phyloP scores from a whole-genome alignment of 495 filamentous ascomycete genomes.

The Oleoguttula mirabilis region DNA sequence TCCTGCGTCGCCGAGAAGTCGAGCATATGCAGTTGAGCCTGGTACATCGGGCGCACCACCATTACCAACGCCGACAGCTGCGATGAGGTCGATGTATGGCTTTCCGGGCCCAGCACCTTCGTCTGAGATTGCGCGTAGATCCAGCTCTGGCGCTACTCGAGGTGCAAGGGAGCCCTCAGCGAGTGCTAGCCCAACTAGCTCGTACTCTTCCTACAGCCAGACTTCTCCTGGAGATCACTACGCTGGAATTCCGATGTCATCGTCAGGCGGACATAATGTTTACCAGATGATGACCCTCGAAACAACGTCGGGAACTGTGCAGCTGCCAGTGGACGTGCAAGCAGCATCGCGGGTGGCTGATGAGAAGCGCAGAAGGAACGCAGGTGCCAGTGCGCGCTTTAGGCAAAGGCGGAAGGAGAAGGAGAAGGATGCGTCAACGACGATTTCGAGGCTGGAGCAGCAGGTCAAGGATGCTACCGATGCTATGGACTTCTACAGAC shows the following conservation, averaged over 20 bases:
- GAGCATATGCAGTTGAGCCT: conserved; percentile 22
- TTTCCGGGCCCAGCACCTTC: conserved; percentile 16
- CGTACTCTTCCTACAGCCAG: conserved; percentile 22
- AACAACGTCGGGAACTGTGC: conserved; percentile 28
- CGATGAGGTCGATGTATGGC: conserved; percentile 14
- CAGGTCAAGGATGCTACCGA: conserved; percentile 33
- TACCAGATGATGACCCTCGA: conserved; percentile 32
- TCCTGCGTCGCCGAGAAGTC: conserved; percentile 14
- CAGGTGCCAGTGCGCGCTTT: conserved; percentile 82
- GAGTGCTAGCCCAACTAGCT: conserved; percentile 22
- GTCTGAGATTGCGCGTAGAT: conserved; percentile 6
- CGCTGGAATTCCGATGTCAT: conserved; percentile 27
- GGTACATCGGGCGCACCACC: conserved; percentile 21
- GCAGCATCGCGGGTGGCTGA: conserved; percentile 31
- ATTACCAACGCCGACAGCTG: conserved; percentile 24
- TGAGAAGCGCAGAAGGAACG: conserved; percentile 54
- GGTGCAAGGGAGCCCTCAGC: conserved; percentile 10
- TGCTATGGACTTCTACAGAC: conserved; percentile 31
- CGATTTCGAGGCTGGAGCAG: conserved; percentile 52
- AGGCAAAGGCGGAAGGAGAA: conserved; percentile 80
- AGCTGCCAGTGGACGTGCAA: conserved; percentile 33
- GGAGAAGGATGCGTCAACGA: conserved; percentile 61
- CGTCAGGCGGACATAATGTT: conserved; percentile 27
- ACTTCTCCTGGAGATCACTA: conserved; percentile 16
- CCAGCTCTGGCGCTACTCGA: conserved; percentile 1